phyloP scores from a whole-genome alignment of 306 rosid species.

The Citrullus amarus region DNA sequence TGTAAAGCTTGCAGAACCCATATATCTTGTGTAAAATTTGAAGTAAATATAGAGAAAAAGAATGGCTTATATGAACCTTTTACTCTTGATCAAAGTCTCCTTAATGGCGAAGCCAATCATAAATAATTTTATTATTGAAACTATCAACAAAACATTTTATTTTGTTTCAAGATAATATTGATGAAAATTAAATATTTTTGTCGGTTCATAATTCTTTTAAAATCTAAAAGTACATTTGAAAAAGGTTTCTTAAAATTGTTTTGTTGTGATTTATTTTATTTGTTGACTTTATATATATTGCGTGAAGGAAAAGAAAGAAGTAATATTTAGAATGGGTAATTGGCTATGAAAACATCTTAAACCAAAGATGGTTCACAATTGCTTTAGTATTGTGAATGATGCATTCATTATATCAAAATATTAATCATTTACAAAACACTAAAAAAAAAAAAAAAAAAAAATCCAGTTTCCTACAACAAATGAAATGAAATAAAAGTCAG shows the following conservation, averaged over 20 bases:
- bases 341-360: neutral
- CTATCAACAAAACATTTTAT: neutral
- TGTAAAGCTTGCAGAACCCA: neutral
- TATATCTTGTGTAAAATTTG: neutral
- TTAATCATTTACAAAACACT: neutral
- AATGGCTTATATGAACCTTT: neutral
- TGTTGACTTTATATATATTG: neutral
- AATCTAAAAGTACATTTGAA: neutral
- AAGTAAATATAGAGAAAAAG: neutral
- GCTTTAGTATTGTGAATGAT: neutral
- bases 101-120: neutral
- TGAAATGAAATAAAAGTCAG: neutral
- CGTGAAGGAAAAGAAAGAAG: neutral
- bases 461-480: neutral
- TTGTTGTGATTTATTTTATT: neutral
- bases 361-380: neutral
- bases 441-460: neutral
- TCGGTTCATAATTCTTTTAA: neutral
- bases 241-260: neutral
- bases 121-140: neutral
- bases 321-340: neutral
- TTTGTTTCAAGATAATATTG: neutral
- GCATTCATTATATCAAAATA: neutral
- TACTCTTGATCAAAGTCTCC: neutral
- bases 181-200: neutral